Evolutionary conservation across 441 rosid genomes (phyloP), one percentile per base, ranked within the genome.

Genomic region (Lepidium campestre): DNA sequence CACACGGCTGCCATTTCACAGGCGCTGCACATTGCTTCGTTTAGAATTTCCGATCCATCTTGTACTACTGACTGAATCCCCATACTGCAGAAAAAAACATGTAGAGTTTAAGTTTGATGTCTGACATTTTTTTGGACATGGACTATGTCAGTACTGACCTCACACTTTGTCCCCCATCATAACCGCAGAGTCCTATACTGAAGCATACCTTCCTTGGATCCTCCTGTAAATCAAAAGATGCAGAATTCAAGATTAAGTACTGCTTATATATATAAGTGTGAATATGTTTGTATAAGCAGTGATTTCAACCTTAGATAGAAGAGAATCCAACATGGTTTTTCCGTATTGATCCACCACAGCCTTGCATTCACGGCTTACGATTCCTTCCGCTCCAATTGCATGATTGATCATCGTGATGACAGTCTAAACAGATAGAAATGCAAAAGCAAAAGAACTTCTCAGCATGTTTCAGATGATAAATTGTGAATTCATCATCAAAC

Each of bases 1-100:
- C 86, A 82, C 17, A 86, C 72, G 1, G 84, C 84, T 10, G 87
- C 86, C 91, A 82, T 86, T 77, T 86, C 87, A 50, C 91, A 86
- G 65, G 82, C 83, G 56, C 74, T 57, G 58, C 91, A 86, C 75
- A 65, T 72, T 1, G 87, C 72, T 57, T 80, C 80, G 64, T 35
- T 72, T 20, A 74, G 25, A 56, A 81, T 78, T 54, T 62, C 70
- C 1, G 81, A 46, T 71, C 68, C 80, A 64, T 72, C 86, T 12
- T 81, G 80, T 52, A 69, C 78, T 37, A 82, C 79, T 17, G 82
- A 79, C 79, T 75, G 67, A 40, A 86, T 79, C 37, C 72, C 81
- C 82, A 76, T 74, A 65, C 91, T 86, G 81, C 65, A 67, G 1
- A 17, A 29, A 29, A 29, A 55, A 45, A 50, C 17, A 44, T 55